Percentiles rank a stretch among this genome's conserved stretches.
These are phyloP conservation scores for Thecaphora frezii DNA, from an alignment of 1,284 basidiomycete species.

Conservation along the genomic window DNA sequence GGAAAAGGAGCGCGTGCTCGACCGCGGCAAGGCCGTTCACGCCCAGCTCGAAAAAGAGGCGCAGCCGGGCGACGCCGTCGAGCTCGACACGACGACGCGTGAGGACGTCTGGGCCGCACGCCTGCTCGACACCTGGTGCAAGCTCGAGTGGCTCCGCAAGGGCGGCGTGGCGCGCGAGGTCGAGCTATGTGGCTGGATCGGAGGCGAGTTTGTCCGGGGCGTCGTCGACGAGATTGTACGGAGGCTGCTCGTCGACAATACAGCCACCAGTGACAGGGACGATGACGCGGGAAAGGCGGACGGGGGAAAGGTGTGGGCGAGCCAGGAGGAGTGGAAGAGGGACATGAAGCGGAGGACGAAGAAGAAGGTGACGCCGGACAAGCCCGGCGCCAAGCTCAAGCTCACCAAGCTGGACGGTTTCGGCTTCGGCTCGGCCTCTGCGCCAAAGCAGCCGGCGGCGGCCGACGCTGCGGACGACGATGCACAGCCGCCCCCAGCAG, in stretches of 20 bases:
- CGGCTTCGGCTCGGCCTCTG: constrained; percentile 6
- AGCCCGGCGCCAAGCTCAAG: background rate
- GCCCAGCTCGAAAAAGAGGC: constrained; percentile 76
- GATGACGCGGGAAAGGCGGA: background rate
- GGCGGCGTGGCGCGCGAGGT: constrained; percentile 35
- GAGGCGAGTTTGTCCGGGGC: constrained; percentile 45
- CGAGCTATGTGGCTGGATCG: constrained; percentile 47
- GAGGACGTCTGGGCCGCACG: constrained; percentile 76
- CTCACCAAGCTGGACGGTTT: constrained; percentile 7
- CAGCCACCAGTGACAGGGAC: background rate
- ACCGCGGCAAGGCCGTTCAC: constrained; percentile 66
- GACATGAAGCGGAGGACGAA: constrained; percentile 13
- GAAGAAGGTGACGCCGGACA: constrained; percentile 11
- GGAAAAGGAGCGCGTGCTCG: constrained; percentile 29
- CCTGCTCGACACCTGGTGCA: constrained; percentile 60
- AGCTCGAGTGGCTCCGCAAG: constrained; percentile 10
- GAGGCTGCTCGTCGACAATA: background rate
- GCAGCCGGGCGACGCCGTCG: constrained; percentile 63
- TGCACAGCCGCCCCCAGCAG: too few species aligned
- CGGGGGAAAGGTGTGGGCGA: constrained; percentile 22
- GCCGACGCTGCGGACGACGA: too few species aligned
- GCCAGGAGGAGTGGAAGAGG: constrained; percentile 44
- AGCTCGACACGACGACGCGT: constrained; percentile 63
- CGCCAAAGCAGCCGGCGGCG: background rate
- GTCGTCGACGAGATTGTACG: constrained; percentile 50